These are phyloP conservation scores for Multifurca ochricompacta DNA, from an alignment of 768 basidiomycete genomes.

Conservation along the genomic window DNA sequence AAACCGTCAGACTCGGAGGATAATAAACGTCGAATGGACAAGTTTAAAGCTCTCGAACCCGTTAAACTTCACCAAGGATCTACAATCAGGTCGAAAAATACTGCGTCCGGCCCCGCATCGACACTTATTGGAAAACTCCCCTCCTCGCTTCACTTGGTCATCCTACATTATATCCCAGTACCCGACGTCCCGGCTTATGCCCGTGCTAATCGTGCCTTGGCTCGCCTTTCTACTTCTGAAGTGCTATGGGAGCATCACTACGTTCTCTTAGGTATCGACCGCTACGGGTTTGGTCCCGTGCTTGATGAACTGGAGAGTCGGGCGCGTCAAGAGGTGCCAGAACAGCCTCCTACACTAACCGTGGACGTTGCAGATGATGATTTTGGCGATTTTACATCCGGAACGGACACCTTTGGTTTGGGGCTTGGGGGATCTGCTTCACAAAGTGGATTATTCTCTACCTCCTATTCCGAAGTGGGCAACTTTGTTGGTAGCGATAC, in stretches of 20 bases:
- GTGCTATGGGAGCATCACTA: constrained; percentile 72
- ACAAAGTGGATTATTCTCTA: constrained; percentile 11
- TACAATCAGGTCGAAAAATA: neutral
- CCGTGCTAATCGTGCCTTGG: constrained; percentile 54
- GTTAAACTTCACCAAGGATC: constrained; percentile 29
- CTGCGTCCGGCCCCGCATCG: neutral
- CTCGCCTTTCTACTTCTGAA: constrained; percentile 60
- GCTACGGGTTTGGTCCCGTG: constrained; percentile 36
- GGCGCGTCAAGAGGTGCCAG: constrained; percentile 32
- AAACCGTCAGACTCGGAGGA: too few relatives aligned
- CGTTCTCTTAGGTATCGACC: constrained; percentile 47
- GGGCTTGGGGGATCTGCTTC: neutral
- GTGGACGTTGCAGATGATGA: constrained; percentile 68
- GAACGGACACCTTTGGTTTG: constrained; percentile 15
- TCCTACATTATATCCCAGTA: constrained; percentile 68
- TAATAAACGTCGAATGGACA: constrained; percentile 49
- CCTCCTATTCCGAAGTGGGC: constrained; percentile 38
- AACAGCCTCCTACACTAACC: constrained; percentile 52
- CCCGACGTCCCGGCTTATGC: constrained; percentile 77
- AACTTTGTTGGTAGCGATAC: constrained; percentile 38
- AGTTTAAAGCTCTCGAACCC: constrained; percentile 81
- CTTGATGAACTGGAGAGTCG: constrained; percentile 54
- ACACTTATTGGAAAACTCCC: constrained; percentile 70
- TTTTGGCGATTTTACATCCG: constrained; percentile 78
- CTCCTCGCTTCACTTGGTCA: constrained; percentile 61